These are phyloP conservation scores for Aureobasidium sp. DNA, from an alignment of 2,329 filamentous ascomycete species.

Conservation along the genomic window DNA sequence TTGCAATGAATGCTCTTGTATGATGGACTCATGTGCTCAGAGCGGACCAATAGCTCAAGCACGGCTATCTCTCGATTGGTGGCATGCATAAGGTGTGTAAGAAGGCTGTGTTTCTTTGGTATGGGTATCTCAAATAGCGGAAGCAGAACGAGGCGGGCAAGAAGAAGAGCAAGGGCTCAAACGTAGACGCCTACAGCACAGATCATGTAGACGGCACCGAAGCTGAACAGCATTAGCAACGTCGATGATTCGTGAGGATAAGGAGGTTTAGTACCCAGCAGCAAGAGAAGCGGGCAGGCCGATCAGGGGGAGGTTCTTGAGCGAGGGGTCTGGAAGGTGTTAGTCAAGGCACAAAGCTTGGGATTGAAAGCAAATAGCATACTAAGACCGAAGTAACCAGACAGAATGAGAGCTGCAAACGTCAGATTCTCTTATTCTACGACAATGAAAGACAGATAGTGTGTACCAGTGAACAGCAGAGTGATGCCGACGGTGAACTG, in stretches of 20 bases:
- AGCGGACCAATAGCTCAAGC: background rate
- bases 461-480: constrained; percentile 58
- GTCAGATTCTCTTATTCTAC: constrained; percentile 14
- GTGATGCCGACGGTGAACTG: constrained; percentile 77
- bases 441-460: background rate
- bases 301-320: constrained; percentile 66
- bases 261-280: constrained; percentile 59
- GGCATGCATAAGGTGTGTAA: background rate
- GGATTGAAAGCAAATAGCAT: constrained; percentile 22
- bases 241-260: constrained; percentile 16
- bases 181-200: constrained; percentile 98
- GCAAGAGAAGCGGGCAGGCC: constrained; percentile 82
- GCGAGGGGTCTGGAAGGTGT: constrained; percentile 61
- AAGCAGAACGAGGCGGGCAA: background rate
- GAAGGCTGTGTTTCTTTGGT: constrained; percentile 1
- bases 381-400: constrained; percentile 82
- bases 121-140: constrained; percentile 8
- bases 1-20: background rate
- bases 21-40: too few species aligned
- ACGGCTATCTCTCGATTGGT: background rate
- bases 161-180: constrained; percentile 37
- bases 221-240: constrained; percentile 42
- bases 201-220: constrained; percentile 97
- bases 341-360: background rate
- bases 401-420: constrained; percentile 53